Evolutionary conservation across 2,329 filamentous ascomycete genomes (phyloP), one percentile per base, ranked within the genome.

Genomic region (Phaeosphaeriaceae sp.): DNA sequence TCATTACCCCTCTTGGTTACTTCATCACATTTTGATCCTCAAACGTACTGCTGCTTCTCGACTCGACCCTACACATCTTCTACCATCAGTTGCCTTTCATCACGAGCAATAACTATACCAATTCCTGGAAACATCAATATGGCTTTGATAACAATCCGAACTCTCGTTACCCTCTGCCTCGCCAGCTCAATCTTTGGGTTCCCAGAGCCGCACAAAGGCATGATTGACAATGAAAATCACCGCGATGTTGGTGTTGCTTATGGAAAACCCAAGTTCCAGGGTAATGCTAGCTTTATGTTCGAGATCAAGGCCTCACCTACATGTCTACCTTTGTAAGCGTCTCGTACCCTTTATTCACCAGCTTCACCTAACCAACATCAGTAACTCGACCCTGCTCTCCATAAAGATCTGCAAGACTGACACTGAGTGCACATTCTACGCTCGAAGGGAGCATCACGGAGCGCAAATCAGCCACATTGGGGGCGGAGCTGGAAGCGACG

Each of bases 241-340:
- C 54, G 52, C 33, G 61, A 66, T 21, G 50, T 63, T 12, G 61
- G 63, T 29, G 47, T 55, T 6, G 34, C 58, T 29, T 63, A 52
- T 42, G 23, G 42, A 1, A 16, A 50, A 30, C 16, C 28, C n/a
- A 41, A 53, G 39, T 64, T 46, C 45, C 17, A 43, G 4, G 60
- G 55, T 8, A 20, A 26, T n/a, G 32, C 45, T 20, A 33, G 42
- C 3, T 53, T 49, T 33, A 17, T 65, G 21, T 35, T 63, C 12
- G 46, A 53, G 46, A 23, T 48, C 37, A 60, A 53, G 37, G 26
- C 46, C 4, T 36, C 15, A 7, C 29, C 44, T 11, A 23, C 46
- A 29, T 65, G 60, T 36, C 34, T 54, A n/a, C 32, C 43, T 17
- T 46, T 53, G 38, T 54, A 52, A 11, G 40, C 42, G n/a, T 17